These are phyloP conservation scores for Fusarium phyllophilum DNA, from an alignment of 2,329 filamentous ascomycete genomes.

Conservation along the genomic window DNA sequence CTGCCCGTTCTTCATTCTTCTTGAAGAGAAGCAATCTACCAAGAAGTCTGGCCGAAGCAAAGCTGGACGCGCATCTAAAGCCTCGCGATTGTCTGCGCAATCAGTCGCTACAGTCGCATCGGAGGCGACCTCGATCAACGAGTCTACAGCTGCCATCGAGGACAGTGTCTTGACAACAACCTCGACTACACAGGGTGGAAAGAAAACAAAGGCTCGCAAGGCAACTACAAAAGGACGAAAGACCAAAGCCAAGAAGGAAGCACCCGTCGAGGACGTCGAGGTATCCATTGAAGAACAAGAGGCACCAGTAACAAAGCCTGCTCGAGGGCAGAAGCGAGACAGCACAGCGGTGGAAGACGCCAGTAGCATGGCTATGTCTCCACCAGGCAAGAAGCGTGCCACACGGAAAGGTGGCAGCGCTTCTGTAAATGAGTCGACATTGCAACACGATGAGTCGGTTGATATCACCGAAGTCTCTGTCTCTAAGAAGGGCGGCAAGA, in stretches of 20 bases:
- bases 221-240: conserved; percentile 44
- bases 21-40: conserved; percentile 62
- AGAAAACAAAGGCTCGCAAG: conserved; percentile 70
- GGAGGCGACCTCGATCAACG: conserved; percentile 60
- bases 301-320: conserved; percentile 47
- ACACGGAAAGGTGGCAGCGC: conserved; percentile 62
- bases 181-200: conserved; percentile 67
- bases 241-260: conserved; percentile 62
- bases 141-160: conserved; percentile 61
- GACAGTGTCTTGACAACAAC: conserved; percentile 69
- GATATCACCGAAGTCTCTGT: conserved; percentile 53
- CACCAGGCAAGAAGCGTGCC: conserved; percentile 68
- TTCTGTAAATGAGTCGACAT: conserved; percentile 52
- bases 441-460: conserved; percentile 53
- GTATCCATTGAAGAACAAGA: conserved; percentile 38
- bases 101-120: conserved; percentile 63
- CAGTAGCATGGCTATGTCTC: conserved; percentile 51
- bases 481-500: conserved; percentile 44
- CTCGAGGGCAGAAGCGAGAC: conserved; percentile 69
- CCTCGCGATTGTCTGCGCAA: conserved; percentile 71
- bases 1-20: conserved; percentile 84
- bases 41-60: conserved; percentile 68
- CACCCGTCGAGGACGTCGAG: conserved; percentile 57
- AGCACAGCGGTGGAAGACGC: conserved; percentile 69
- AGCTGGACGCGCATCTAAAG: conserved; percentile 71